Conservation (phyloP, 495 filamentous ascomycete genomes). For the Penicillium paradoxum region DNA sequence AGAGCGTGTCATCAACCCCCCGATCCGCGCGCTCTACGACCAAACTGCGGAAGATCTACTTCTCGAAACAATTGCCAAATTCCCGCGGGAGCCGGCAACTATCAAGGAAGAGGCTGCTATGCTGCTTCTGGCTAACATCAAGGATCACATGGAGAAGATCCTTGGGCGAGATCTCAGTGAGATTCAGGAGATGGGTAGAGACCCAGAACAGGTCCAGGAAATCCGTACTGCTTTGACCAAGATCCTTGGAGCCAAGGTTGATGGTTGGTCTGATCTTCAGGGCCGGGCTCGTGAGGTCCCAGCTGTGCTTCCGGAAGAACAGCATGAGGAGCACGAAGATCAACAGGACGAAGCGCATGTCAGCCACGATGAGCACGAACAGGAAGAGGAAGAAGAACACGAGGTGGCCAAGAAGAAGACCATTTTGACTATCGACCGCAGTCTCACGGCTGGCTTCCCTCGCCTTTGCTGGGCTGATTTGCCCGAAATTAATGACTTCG, state of each 20-base stretch:
- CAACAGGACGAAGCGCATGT: background rate
- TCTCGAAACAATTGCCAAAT: conserved; percentile 45
- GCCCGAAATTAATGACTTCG: conserved; percentile 42
- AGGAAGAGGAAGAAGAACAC: conserved; percentile 16
- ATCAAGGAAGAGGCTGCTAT: conserved; percentile 49
- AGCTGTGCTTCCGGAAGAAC: conserved; percentile 38
- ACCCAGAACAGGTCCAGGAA: conserved; percentile 45
- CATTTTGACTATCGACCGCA: conserved; percentile 44
- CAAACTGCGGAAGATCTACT: conserved; percentile 45
- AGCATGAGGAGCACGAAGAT: conserved; percentile 6
- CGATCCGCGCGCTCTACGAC: conserved; percentile 43
- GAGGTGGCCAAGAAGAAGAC: conserved; percentile 37
- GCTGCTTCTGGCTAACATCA: conserved; percentile 47
- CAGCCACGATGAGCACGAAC: background rate
- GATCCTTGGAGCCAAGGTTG: conserved; percentile 44
- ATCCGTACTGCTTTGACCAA: conserved; percentile 44
- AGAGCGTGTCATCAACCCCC: conserved; percentile 43
- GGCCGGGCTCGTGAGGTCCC: conserved; percentile 40
- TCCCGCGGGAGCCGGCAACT: conserved; percentile 43
- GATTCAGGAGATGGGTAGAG: conserved; percentile 47
- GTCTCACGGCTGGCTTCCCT: conserved; percentile 39
- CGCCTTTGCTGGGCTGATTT: conserved; percentile 47
- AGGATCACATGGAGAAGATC: conserved; percentile 49
- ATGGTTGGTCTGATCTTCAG: conserved; percentile 45
- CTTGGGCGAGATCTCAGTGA: conserved; percentile 41